Evolutionary conservation across 2,329 filamentous ascomycete species (phyloP).

Genomic region (Tolypocladium sp.): DNA sequence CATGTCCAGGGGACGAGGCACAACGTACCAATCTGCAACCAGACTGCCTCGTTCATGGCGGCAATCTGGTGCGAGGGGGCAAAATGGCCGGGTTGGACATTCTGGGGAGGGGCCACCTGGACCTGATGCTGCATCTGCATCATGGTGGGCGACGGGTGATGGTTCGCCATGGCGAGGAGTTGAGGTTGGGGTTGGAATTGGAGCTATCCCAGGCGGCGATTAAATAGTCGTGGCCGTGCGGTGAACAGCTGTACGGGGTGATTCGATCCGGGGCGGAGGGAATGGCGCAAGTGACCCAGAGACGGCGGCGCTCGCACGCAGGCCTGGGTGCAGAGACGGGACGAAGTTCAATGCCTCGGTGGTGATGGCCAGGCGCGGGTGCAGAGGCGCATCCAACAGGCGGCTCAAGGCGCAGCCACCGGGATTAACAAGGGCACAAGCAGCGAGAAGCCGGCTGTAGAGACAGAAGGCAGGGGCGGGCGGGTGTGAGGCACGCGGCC

Average conservation of each 20-base stretch:
- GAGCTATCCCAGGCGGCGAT: conserved; percentile 8
- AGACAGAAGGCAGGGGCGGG: neutral
- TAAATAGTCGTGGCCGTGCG: conserved; percentile 3
- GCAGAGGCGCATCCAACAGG: neutral
- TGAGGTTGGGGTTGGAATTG: neutral
- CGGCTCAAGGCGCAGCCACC: neutral
- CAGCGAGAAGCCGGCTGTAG: neutral
- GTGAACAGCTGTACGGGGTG: conserved; percentile 7
- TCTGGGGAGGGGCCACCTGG: conserved; percentile 46
- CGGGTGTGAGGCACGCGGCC: neutral
- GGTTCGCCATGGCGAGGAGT: conserved; percentile 55
- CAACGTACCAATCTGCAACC: conserved; percentile 81
- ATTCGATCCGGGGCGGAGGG: conserved; percentile 3
- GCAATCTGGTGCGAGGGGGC: conserved; percentile 66
- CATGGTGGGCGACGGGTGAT: conserved; percentile 73
- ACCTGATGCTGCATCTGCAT: conserved; percentile 57
- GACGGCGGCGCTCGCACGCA: neutral
- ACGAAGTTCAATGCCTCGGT: conserved; percentile 4
- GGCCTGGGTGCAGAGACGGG: neutral
- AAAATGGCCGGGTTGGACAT: conserved; percentile 47
- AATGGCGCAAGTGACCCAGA: neutral
- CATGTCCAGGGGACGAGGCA: neutral
- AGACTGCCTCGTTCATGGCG: conserved; percentile 76
- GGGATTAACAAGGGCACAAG: neutral
- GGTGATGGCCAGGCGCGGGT: neutral